A percentile compares a stretch with the other conserved stretches of the same genome.
Conservation (phyloP, 306 rosid genomes). For the Rosa chinensis region DNA sequence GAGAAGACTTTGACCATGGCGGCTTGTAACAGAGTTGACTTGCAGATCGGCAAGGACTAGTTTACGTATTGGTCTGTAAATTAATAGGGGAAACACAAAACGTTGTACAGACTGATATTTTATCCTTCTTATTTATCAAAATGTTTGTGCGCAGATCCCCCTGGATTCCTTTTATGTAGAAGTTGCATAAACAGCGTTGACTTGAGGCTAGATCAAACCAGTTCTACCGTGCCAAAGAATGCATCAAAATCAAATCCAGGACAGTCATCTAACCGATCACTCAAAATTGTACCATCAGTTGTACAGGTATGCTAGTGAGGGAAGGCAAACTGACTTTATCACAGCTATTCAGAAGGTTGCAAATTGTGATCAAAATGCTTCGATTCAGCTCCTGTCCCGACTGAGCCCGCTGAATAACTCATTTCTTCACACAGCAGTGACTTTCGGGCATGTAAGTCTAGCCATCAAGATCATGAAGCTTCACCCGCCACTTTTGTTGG, state of each 20-base stretch:
- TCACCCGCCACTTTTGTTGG: conserved; percentile 3
- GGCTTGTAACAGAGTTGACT: background rate
- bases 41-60: background rate
- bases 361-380: background rate
- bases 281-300: background rate
- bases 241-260: background rate
- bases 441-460: background rate
- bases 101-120: too few relatives aligned
- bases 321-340: background rate
- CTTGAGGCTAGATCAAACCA: background rate
- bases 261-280: background rate
- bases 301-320: background rate
- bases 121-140: too few relatives aligned
- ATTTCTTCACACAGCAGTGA: conserved; percentile 29
- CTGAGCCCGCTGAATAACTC: conserved; percentile 16
- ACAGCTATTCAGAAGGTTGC: background rate
- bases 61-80: too few relatives aligned
- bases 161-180: too few relatives aligned
- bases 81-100: too few relatives aligned
- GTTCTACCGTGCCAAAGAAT: background rate
- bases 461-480: background rate
- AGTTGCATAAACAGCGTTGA: background rate
- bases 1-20: background rate
- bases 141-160: background rate
- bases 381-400: conserved; percentile 6